A percentile compares a stretch with the other conserved stretches of the same genome.
Evolutionary conservation across 495 filamentous ascomycete species (phyloP).

Genomic region (Physcia stellaris): DNA sequence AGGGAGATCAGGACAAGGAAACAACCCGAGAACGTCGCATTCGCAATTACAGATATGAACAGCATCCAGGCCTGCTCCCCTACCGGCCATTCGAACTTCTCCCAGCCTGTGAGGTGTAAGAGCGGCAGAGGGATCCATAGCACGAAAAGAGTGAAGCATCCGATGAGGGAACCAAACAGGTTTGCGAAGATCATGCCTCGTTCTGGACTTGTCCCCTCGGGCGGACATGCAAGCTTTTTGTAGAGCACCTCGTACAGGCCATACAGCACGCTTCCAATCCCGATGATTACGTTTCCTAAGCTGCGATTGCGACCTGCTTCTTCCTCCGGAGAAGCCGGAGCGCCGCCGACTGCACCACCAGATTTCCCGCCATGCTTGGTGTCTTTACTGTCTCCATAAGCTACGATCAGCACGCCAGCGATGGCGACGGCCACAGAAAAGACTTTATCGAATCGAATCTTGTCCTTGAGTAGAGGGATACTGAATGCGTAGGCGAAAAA

Average conservation of each 20-base stretch:
- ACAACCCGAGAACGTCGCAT: conserved; percentile 83
- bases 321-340: conserved; percentile 25
- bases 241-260: conserved; percentile 96
- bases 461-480: conserved; percentile 76
- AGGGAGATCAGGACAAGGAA: conserved; percentile 87
- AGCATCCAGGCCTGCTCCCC: conserved; percentile 69
- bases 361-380: conserved; percentile 38
- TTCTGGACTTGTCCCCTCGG: conserved; percentile 66
- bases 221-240: conserved; percentile 82
- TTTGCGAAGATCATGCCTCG: conserved; percentile 89
- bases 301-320: conserved; percentile 45
- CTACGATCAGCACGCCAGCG: conserved; percentile 76
- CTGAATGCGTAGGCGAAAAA: conserved; percentile 98
- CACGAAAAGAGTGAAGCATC: conserved; percentile 66
- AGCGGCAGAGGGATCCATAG: conserved; percentile 88
- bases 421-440: conserved; percentile 77
- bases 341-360: conserved; percentile 31
- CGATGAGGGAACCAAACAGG: conserved; percentile 76
- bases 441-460: conserved; percentile 64
- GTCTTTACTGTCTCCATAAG: conserved; percentile 59
- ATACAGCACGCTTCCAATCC: conserved; percentile 84
- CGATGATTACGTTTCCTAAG: conserved; percentile 82
- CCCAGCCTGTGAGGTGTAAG: conserved; percentile 60
- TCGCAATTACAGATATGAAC: conserved; percentile 64
- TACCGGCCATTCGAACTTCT: conserved; percentile 68